These are phyloP conservation scores for Arachnomyces sp. DNA, from an alignment of 2,329 filamentous ascomycete species.

Conservation along the genomic window DNA sequence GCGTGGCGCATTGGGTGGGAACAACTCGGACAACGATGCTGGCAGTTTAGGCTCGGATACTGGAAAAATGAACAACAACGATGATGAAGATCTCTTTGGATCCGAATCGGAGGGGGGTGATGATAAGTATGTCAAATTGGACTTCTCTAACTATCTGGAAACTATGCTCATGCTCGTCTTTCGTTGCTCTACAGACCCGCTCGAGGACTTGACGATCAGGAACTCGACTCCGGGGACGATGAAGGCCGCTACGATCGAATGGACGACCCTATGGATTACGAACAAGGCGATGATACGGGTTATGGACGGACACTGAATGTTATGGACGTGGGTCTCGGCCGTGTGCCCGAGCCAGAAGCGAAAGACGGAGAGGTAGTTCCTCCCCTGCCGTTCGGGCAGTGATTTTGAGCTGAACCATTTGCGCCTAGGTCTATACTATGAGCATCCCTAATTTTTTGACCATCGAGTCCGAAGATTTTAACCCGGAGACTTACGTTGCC, in stretches of 20 bases:
- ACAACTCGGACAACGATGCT: slow-evolving; percentile 3
- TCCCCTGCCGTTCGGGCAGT: not conserved
- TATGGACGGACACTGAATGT: slow-evolving; percentile 43
- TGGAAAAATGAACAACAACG: slow-evolving; percentile 29
- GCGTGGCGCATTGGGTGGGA: not conserved
- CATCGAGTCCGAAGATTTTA: slow-evolving; percentile 55
- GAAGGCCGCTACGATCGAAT: slow-evolving; percentile 48
- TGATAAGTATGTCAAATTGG: slow-evolving; percentile 24
- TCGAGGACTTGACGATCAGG: slow-evolving; percentile 51
- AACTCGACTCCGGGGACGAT: slow-evolving; percentile 59
- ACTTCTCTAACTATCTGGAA: not conserved
- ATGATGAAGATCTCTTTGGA: slow-evolving; percentile 41
- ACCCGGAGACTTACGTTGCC: slow-evolving; percentile 53
- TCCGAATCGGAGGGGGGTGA: slow-evolving; percentile 37
- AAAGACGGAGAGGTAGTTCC: slow-evolving; percentile 32
- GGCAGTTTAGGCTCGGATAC: slow-evolving; percentile 16
- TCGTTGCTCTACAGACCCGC: slow-evolving; percentile 17
- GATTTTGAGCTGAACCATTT: slow-evolving; percentile 6
- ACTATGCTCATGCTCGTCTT: slow-evolving; percentile 2
- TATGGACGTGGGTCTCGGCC: slow-evolving; percentile 50
- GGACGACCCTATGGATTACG: slow-evolving; percentile 39
- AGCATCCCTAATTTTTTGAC: slow-evolving; percentile 58
- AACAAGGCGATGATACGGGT: slow-evolving; percentile 32
- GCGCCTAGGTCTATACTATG: slow-evolving; percentile 50
- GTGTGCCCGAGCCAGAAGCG: slow-evolving; percentile 50